Evolutionary conservation across 768 basidiomycete genomes (phyloP).

Genomic region (Tricholoma bakamatsutake): DNA sequence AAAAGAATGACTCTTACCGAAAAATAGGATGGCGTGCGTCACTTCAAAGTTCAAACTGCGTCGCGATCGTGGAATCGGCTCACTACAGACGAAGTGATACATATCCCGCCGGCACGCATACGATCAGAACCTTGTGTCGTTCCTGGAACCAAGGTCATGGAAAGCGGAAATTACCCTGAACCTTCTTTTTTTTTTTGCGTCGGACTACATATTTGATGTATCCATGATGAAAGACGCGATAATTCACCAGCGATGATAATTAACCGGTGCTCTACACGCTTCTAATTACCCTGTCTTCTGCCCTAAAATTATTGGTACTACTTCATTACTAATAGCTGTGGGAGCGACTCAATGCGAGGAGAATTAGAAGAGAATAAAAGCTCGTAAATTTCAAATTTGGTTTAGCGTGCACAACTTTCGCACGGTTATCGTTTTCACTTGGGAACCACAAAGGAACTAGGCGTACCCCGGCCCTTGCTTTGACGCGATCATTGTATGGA

Average conservation of each 20-base stretch:
- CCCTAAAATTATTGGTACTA: too few species aligned
- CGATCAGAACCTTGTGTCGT: background rate
- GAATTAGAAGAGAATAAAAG: background rate
- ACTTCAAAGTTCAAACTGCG: too few species aligned
- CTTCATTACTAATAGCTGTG: too few species aligned
- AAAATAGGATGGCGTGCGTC: too few species aligned
- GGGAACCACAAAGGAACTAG: background rate
- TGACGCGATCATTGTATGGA: background rate
- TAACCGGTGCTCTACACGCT: too few species aligned
- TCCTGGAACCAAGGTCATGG: background rate
- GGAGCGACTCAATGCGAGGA: background rate
- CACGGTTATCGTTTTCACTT: background rate
- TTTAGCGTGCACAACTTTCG: background rate
- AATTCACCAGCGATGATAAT: too few species aligned
- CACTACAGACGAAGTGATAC: background rate
- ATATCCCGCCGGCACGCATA: background rate
- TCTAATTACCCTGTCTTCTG: too few species aligned
- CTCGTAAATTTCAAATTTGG: background rate
- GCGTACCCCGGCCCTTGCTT: background rate
- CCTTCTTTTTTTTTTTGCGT: background rate
- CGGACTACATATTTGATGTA: background rate
- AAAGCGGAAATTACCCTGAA: background rate
- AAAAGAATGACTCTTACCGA: background rate
- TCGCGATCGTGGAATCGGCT: background rate
- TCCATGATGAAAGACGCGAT: background rate